phyloP scores from a whole-genome alignment of 441 rosid genomes.

The Euphorbia corollata region DNA sequence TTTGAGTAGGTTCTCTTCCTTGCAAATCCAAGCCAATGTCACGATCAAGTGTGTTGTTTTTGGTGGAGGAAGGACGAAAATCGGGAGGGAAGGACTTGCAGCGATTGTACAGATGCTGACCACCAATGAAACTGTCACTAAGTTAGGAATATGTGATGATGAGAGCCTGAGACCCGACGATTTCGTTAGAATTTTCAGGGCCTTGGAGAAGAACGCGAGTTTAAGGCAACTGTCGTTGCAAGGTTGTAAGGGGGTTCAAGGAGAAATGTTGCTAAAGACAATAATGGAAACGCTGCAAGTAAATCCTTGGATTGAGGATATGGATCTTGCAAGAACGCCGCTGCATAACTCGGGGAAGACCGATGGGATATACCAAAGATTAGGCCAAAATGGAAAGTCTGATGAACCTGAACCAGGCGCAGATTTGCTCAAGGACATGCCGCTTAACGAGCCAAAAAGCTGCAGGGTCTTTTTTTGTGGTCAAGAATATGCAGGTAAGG shows the following conservation, averaged over 20 bases:
- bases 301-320: constrained; percentile 80
- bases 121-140: constrained; percentile 61
- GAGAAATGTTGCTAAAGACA: constrained; percentile 53
- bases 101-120: constrained; percentile 70
- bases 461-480: constrained; percentile 89
- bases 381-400: constrained; percentile 60
- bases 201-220: constrained; percentile 67
- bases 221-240: constrained; percentile 64
- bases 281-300: constrained; percentile 69
- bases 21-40: constrained; percentile 81
- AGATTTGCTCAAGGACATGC: constrained; percentile 78
- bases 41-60: constrained; percentile 56
- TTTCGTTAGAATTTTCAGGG: constrained; percentile 53
- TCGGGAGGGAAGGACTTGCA: constrained; percentile 68
- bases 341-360: constrained; percentile 60
- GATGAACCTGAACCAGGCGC: constrained; percentile 42
- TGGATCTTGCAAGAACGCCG: constrained; percentile 76
- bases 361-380: constrained; percentile 60
- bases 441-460: constrained; percentile 72
- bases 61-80: constrained; percentile 62
- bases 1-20: constrained; percentile 73
- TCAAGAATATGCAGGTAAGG: constrained; percentile 77
- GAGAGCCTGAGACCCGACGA: constrained; percentile 66
- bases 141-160: constrained; percentile 69
- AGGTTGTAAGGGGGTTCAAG: constrained; percentile 83